phyloP scores from a whole-genome alignment of 1,284 basidiomycete genomes.

The Microstroma glucosiphilum region DNA sequence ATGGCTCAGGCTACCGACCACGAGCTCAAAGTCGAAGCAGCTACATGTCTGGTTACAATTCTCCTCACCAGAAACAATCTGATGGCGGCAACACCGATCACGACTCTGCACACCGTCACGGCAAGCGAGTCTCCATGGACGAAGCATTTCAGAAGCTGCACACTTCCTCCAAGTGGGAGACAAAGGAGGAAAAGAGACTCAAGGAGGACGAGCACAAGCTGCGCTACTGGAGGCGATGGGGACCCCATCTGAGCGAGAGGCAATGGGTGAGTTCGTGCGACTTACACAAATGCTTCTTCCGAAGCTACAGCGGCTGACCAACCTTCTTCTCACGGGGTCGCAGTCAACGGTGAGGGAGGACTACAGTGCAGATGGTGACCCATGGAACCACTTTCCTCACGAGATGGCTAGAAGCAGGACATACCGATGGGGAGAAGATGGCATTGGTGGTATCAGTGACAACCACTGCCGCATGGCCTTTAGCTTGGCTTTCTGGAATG shows the following conservation, averaged over 20 bases:
- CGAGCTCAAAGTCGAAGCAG: neutral
- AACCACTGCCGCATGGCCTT: conserved; percentile 92
- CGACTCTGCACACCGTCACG: neutral
- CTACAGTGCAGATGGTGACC: conserved; percentile 91
- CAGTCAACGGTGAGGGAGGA: conserved; percentile 96
- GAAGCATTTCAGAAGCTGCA: neutral
- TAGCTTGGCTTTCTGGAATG: conserved; percentile 88
- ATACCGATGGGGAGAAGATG: conserved; percentile 98
- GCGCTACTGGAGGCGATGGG: conserved; percentile 95
- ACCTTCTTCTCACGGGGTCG: conserved; percentile 7
- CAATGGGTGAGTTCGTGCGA: conserved; percentile 70
- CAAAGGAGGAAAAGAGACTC: conserved; percentile 51
- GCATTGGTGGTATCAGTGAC: conserved; percentile 90
- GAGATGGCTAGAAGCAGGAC: conserved; percentile 87
- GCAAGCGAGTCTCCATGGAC: neutral
- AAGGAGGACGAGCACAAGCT: conserved; percentile 63
- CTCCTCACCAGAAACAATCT: neutral
- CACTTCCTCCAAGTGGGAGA: conserved; percentile 18
- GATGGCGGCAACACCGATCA: neutral
- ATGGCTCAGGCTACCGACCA: too few species aligned
- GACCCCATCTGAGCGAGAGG: conserved; percentile 89
- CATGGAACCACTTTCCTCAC: conserved; percentile 96
- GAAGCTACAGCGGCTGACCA: neutral
- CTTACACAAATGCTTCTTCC: neutral
- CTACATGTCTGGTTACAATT: conserved; percentile 2